Conservation (phyloP, 192 early-diverging fungal species). For the Coemansia sp. region DNA sequence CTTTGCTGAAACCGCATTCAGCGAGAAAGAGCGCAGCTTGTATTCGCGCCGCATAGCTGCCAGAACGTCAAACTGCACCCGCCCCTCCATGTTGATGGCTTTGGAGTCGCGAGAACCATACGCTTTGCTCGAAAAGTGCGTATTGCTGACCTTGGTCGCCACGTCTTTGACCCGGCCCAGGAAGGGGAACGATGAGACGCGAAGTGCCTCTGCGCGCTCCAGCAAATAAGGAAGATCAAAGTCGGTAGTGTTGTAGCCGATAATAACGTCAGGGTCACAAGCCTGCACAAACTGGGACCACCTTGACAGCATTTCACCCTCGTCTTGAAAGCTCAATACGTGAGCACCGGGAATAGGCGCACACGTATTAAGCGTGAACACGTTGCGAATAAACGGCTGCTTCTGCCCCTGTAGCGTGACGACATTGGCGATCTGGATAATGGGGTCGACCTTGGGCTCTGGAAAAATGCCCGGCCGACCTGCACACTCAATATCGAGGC, state of each 20-base stretch:
- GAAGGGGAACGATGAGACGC: constrained; percentile 75
- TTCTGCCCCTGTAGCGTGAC: constrained; percentile 88
- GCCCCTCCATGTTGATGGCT: constrained; percentile 82
- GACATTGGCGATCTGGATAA: constrained; percentile 97
- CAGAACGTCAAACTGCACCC: constrained; percentile 89
- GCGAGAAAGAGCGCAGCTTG: constrained; percentile 91
- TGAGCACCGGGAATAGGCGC: constrained; percentile 91
- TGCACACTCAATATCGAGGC: constrained; percentile 98
- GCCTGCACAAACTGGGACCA: constrained; percentile 87
- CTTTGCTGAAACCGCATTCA: constrained; percentile 94
- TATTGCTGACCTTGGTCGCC: constrained; percentile 18
- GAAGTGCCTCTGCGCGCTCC: constrained; percentile 80
- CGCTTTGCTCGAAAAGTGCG: constrained; percentile 85
- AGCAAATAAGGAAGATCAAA: constrained; percentile 97
- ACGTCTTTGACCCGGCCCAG: constrained; percentile 68
- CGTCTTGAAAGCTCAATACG: constrained; percentile 73
- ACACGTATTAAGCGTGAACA: constrained; percentile 89
- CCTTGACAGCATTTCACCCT: constrained; percentile 70
- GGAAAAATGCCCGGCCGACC: constrained; percentile 95
- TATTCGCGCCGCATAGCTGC: constrained; percentile 94
- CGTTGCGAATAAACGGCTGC: constrained; percentile 89
- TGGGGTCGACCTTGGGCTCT: constrained; percentile 84
- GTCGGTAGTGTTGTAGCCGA: constrained; percentile 95
- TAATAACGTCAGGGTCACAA: constrained; percentile 90
- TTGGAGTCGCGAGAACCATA: constrained; percentile 93